A percentile compares a stretch with the other conserved stretches of the same genome.
Conservation (phyloP, 2,329 filamentous ascomycete species). For the Ustilaginoidea virens region DNA sequence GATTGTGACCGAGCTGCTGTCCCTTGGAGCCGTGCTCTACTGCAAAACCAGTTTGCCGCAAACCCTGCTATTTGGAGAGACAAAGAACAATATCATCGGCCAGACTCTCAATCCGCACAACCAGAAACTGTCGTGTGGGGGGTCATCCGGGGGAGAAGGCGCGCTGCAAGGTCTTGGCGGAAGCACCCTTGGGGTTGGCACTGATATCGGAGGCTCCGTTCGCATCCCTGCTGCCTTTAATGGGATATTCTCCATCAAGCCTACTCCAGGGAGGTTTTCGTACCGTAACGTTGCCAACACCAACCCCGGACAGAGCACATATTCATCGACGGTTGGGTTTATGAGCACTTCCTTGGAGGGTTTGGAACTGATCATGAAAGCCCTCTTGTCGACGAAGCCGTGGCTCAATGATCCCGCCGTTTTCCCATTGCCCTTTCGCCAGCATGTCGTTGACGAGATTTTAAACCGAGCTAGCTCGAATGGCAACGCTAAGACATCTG, state of each 20-base stretch:
- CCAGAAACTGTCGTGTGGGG: slow-evolving; percentile 42
- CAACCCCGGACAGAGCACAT: no score
- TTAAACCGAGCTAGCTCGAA: no score
- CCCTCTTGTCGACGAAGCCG: no score
- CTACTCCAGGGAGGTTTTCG: no score
- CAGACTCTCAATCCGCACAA: slow-evolving; percentile 49
- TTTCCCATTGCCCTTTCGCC: no score
- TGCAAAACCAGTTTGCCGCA: slow-evolving; percentile 56
- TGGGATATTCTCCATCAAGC: slow-evolving; percentile 20
- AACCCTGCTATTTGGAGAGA: slow-evolving; percentile 39
- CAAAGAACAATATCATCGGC: slow-evolving; percentile 47
- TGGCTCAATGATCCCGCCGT: no score
- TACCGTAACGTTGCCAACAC: no score
- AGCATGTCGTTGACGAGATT: no score
- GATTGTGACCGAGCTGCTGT: slow-evolving; percentile 4
- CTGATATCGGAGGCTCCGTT: slow-evolving; percentile 26
- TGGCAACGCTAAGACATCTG: no score
- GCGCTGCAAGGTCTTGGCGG: slow-evolving; percentile 25
- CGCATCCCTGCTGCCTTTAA: slow-evolving; percentile 20
- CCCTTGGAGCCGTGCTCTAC: slow-evolving; percentile 25
- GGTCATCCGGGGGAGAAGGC: slow-evolving; percentile 44
- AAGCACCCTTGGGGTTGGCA: slow-evolving; percentile 23
- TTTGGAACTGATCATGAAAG: no score
- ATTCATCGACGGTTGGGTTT: no score
- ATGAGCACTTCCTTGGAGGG: no score